phyloP scores from a whole-genome alignment of 441 rosid species.

The Adansonia gregorii region DNA sequence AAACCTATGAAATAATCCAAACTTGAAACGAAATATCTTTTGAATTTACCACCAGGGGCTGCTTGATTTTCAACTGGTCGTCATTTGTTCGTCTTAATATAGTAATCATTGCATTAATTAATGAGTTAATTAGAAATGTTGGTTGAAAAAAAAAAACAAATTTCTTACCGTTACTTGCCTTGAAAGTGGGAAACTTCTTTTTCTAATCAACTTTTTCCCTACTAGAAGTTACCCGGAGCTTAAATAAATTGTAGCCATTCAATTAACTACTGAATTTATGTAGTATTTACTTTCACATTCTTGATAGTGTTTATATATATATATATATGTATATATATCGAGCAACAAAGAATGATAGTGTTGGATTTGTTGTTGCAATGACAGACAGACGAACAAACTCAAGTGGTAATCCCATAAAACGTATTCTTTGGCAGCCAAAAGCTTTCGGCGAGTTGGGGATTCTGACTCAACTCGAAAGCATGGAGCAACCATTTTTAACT shows the following conservation, averaged over 20 bases:
- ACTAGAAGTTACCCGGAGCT: neutral
- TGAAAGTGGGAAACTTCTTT: conserved; percentile 22
- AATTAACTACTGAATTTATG: neutral
- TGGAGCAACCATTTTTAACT: conserved; percentile 16
- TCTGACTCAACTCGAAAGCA: conserved; percentile 32
- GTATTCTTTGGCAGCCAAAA: conserved; percentile 12
- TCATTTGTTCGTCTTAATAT: conserved; percentile 16
- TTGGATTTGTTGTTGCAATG: conserved; percentile 14
- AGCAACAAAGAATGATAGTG: conserved; percentile 12
- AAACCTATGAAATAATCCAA: conserved; percentile 20
- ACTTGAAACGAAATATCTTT: conserved; percentile 22
- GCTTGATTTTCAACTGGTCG: conserved; percentile 18
- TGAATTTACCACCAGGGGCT: neutral
- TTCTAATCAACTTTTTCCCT: neutral
- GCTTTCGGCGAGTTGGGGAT: conserved; percentile 27
- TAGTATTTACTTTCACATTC: no score
- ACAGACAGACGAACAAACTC: conserved; percentile 8
- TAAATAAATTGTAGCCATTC: neutral
- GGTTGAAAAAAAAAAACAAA: neutral
- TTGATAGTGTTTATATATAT: no score
- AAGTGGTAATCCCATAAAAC: conserved; percentile 27
- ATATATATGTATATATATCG: no score
- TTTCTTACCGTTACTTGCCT: conserved; percentile 22
- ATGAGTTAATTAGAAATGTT: conserved; percentile 17
- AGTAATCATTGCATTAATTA: conserved; percentile 24